Conservation (phyloP, 768 basidiomycete genomes). For the Hygrophoropsis aurantiaca region DNA sequence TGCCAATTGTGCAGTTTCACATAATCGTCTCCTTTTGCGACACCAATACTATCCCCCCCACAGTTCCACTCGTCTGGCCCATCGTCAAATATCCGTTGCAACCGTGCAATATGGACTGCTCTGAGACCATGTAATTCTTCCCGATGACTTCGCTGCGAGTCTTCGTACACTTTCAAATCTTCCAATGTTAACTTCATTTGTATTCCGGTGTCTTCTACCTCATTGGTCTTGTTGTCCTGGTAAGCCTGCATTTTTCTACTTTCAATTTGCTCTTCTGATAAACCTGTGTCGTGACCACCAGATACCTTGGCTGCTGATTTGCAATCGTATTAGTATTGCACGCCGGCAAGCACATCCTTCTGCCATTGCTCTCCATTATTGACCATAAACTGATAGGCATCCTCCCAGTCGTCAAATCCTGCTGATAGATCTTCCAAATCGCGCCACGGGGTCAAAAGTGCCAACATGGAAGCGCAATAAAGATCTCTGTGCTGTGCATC, state of each 20-base stretch:
- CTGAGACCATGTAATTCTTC: too few species aligned
- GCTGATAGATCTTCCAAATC: conserved; percentile 24
- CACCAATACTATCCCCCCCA: too few species aligned
- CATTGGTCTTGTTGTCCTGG: too few species aligned
- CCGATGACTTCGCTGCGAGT: too few species aligned
- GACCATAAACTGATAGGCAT: conserved; percentile 17
- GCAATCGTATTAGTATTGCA: conserved; percentile 35
- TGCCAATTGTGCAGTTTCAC: too few species aligned
- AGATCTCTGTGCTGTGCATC: conserved; percentile 19
- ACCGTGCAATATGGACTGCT: too few species aligned
- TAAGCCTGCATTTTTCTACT: too few species aligned
- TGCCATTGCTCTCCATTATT: background rate
- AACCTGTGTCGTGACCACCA: too few species aligned
- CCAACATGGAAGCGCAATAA: conserved; percentile 37
- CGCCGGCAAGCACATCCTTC: conserved; percentile 19
- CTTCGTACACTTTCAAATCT: background rate
- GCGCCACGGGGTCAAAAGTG: conserved; percentile 38
- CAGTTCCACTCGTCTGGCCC: too few species aligned
- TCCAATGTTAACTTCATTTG: background rate
- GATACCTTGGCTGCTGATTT: background rate
- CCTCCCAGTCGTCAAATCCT: conserved; percentile 15
- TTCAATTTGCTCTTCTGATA: too few species aligned
- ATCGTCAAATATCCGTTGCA: too few species aligned
- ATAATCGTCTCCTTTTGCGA: too few species aligned
- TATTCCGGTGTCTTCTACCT: background rate